Evolutionary conservation across 495 filamentous ascomycete species (phyloP), one percentile per base, ranked within the genome.

Genomic region (Peziza echinospora): DNA sequence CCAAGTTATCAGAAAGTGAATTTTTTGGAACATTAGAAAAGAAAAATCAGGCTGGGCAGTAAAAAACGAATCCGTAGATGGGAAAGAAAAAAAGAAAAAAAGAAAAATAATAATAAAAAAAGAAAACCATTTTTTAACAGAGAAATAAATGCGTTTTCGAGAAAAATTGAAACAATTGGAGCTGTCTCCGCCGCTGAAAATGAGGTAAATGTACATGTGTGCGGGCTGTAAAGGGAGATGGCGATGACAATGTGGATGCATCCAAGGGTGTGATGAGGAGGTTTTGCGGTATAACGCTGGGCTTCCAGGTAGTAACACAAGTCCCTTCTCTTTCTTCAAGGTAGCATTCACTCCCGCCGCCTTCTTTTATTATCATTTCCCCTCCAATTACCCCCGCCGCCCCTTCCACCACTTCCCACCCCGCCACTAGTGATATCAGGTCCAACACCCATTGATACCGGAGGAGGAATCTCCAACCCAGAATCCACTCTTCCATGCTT

Each of bases 341-440:
- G 13, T 17, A 3, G 3, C 49, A 47, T 46, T 21, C 44, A 9
- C 44, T 34, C 53, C 17, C 52, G 55, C 40, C 53, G 55, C 1
- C 53, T 44, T 17, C 53, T 51, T 16, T 55, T 55, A 7, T 45
- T 45, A 24, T 55, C 53, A 22, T 55, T 52, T 21, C 50, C 50
- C 41, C 53, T 47, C 19, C 53, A 48, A 1, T 44, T 46, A 1
- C 49, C 51, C 5, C 51, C 49, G 3, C 49, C 43, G 4, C 30
- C 50, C 2, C 50, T 41, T 3, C 50, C 10, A 43, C 26, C 17
- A 55, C 48, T 24, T 55, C 53, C 2, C 52, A 28, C 5, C 13
- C 1, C 30, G 13, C 30, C 30, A 37, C 30, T 37, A 6, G 30
- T 17, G 13, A 13, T 17, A 2, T 37, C 13, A 11, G 13, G 13